Evolutionary conservation across 176 grass and related monocot genomes (phyloP), one percentile per base, ranked within the genome.

Genomic region (Juncus inflexus): DNA sequence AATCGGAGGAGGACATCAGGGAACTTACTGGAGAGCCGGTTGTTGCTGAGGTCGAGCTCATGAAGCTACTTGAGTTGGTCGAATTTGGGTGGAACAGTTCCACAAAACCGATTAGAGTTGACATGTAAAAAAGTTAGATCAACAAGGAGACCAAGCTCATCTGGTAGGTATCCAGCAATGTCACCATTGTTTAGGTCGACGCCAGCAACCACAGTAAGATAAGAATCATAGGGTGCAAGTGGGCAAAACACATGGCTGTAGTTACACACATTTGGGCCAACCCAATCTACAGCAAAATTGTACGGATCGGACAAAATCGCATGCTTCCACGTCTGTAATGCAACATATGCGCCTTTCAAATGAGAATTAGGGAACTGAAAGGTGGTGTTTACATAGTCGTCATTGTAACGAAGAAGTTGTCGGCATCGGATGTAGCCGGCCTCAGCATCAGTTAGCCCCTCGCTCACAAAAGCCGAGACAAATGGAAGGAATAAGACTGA

Each of bases 41-140:
- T 88, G 75, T 88, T 88, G 80, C 85, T 84, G 72, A 88, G 36
- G 76, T 88, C 80, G 57, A 88, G 85, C 80, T 88, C 85, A 53
- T 79, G 76, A 72, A 88, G 85, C 12, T 80, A 62, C 12, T 72
- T 60, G 2, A 90, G 64, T 41, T 50, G 73, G 74, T 55, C 60
- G 70, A 90, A 56, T 14, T 78, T 76, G 56, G 70, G 63, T 0
- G 86, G 86, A 1, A 84, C 58, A 0, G 75, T 65, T 37, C 57
- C 57, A 28, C 7, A 35, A 59, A 74, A 74, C 16, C 70, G 56
- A 35, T 74, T 74, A 42, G 56, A 51, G 57, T 74, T 74, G 37
- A 74, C 56, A 59, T 74, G 70, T 55, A 74, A 45, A 7, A 74
- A 19, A 19, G 56, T 42, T 8, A 62, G 39, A 12, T 74, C 70